Conservation (phyloP, 345 rosid genomes). For the Carallia brachiata region DNA sequence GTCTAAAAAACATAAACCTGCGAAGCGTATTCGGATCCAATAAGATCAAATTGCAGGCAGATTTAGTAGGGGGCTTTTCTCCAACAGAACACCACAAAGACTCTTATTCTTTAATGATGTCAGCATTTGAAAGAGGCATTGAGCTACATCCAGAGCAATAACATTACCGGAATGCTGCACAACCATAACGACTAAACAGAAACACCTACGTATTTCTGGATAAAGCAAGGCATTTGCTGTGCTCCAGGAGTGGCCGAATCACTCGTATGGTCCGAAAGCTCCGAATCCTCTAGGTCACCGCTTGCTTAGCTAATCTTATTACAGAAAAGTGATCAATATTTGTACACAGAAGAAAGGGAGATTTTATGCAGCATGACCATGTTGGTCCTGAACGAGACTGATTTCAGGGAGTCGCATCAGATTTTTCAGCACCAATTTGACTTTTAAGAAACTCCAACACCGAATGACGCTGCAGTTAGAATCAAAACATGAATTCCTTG, state of each 20-base stretch:
- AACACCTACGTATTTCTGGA: too few species aligned
- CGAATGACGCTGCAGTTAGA: conserved; percentile 57
- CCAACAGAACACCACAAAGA: too few species aligned
- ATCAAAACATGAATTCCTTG: conserved; percentile 10
- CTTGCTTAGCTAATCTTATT: conserved; percentile 17
- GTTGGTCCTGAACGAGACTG: neutral
- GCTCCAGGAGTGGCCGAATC: neutral
- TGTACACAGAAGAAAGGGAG: conserved; percentile 9
- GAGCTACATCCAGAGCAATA: too few species aligned
- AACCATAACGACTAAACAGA: too few species aligned
- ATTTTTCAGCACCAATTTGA: conserved; percentile 59
- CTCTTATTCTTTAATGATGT: too few species aligned
- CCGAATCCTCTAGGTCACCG: conserved; percentile 4
- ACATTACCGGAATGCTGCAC: too few species aligned
- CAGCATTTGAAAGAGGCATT: too few species aligned
- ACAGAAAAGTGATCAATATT: neutral
- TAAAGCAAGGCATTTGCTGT: neutral
- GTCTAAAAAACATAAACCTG: too few species aligned
- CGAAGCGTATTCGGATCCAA: too few species aligned
- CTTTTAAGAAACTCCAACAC: conserved; percentile 74
- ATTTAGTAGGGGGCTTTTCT: too few species aligned
- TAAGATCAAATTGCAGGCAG: too few species aligned
- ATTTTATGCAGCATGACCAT: neutral
- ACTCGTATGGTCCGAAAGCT: neutral
- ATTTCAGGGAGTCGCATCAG: conserved; percentile 23